phyloP scores from a whole-genome alignment of 2,329 filamentous ascomycete genomes.

The Ophiostoma piceae region DNA sequence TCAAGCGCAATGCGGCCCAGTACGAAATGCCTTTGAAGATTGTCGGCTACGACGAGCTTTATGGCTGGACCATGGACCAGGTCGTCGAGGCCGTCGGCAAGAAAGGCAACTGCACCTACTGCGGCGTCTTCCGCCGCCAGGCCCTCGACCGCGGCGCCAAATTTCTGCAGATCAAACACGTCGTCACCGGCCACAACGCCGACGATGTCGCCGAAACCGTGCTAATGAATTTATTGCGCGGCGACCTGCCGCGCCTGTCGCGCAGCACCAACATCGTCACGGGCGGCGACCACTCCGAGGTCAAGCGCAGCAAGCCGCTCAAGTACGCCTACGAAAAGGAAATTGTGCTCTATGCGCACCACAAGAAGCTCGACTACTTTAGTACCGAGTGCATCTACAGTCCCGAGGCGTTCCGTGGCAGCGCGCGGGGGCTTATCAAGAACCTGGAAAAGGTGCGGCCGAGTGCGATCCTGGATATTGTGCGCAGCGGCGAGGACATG shows the following conservation, averaged over 20 bases:
- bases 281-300: slow-evolving; percentile 69
- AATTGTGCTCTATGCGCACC: slow-evolving; percentile 94
- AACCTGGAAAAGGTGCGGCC: slow-evolving; percentile 88
- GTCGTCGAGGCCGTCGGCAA: slow-evolving; percentile 95
- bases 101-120: slow-evolving; percentile 98
- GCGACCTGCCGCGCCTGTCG: slow-evolving; percentile 80
- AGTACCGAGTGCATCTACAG: slow-evolving; percentile 98
- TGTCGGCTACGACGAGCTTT: slow-evolving; percentile 86
- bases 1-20: slow-evolving; percentile 86
- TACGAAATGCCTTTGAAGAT: slow-evolving; percentile 91
- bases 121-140: slow-evolving; percentile 90
- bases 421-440: slow-evolving; percentile 86
- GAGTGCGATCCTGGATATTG: slow-evolving; percentile 91
- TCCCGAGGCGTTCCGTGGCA: slow-evolving; percentile 91
- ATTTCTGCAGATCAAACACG: slow-evolving; percentile 79
- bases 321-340: slow-evolving; percentile 99
- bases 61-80: slow-evolving; percentile 99
- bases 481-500: slow-evolving; percentile 94
- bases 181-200: slow-evolving; percentile 95
- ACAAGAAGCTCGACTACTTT: slow-evolving; percentile 96
- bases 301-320: slow-evolving; percentile 91
- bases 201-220: slow-evolving; percentile 97
- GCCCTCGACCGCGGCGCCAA: slow-evolving; percentile 89
- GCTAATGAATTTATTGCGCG: slow-evolving; percentile 91
- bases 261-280: slow-evolving; percentile 88